phyloP scores from a whole-genome alignment of 2,329 filamentous ascomycete genomes.

The Venturiaceae sp. region DNA sequence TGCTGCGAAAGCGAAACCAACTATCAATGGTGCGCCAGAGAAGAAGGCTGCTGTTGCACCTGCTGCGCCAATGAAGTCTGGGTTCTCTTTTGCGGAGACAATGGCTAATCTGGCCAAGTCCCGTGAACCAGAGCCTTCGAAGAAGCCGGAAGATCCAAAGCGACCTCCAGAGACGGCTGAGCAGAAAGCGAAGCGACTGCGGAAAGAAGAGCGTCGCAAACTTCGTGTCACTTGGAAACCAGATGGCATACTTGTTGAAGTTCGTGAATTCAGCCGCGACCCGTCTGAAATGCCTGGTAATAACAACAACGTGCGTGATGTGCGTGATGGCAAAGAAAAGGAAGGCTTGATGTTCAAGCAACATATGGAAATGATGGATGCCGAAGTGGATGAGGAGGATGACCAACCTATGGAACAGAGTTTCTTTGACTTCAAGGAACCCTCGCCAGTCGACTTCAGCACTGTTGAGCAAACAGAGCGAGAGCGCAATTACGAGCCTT shows the following conservation, averaged over 20 bases:
- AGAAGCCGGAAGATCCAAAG: conserved; percentile 46
- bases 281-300: conserved; percentile 61
- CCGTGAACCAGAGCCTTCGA: conserved; percentile 36
- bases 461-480: conserved; percentile 28
- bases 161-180: conserved; percentile 54
- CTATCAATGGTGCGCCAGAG: conserved; percentile 13
- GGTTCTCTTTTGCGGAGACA: conserved; percentile 28
- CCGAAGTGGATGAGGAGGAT: conserved; percentile 38
- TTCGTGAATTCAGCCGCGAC: conserved; percentile 63
- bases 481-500: conserved; percentile 33
- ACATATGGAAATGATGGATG: conserved; percentile 55
- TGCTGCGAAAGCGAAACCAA: conserved; percentile 12
- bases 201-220: conserved; percentile 62
- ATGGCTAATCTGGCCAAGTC: conserved; percentile 39
- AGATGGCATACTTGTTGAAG: conserved; percentile 54
- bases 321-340: conserved; percentile 56
- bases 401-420: conserved; percentile 41
- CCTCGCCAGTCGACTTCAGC: conserved; percentile 33
- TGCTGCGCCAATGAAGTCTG: conserved; percentile 18
- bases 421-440: conserved; percentile 21
- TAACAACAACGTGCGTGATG: conserved; percentile 59
- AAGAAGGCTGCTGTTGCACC: conserved; percentile 17
- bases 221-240: conserved; percentile 63
- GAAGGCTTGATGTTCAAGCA: conserved; percentile 46
- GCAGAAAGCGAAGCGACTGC: conserved; percentile 55